Conservation (phyloP, 2,329 filamentous ascomycete species). For the Tetracladium maxilliforme region DNA sequence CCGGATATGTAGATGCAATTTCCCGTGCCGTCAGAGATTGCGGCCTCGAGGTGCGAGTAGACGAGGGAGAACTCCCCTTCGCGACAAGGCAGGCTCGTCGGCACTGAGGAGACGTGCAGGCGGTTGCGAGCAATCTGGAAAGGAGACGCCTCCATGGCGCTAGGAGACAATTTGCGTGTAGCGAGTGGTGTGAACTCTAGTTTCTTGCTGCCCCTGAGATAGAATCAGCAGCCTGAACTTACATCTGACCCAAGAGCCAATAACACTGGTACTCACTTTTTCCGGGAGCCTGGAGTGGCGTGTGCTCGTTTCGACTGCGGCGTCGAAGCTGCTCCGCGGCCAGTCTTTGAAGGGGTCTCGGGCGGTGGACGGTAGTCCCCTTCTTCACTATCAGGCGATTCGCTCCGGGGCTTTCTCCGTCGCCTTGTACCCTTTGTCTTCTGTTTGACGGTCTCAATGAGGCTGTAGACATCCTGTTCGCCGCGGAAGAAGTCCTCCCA, state of each 20-base stretch:
- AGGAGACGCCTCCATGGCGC: constrained; percentile 63
- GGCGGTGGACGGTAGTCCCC: no score
- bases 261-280: no score
- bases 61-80: constrained; percentile 86
- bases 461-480: constrained; percentile 9
- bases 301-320: no score
- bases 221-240: constrained; percentile 37
- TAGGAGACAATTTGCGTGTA: constrained; percentile 67
- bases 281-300: no score
- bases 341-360: no score
- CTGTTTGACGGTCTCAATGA: constrained; percentile 34
- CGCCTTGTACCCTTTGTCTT: constrained; percentile 61
- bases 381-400: constrained; percentile 13
- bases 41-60: constrained; percentile 84
- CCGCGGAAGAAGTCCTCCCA: constrained; percentile 73
- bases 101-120: constrained; percentile 88
- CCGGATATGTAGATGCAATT: constrained; percentile 98
- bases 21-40: constrained; percentile 84
- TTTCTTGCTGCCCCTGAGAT: constrained; percentile 64
- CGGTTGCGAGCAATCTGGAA: constrained; percentile 82
- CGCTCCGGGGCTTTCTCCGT: constrained; percentile 12
- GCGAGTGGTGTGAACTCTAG: constrained; percentile 94
- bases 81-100: constrained; percentile 75
- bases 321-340: no score
- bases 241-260: no score